Base-by-base conservation (phyloP, 805 yeast species). In the Dipodascus albidus region DNA sequence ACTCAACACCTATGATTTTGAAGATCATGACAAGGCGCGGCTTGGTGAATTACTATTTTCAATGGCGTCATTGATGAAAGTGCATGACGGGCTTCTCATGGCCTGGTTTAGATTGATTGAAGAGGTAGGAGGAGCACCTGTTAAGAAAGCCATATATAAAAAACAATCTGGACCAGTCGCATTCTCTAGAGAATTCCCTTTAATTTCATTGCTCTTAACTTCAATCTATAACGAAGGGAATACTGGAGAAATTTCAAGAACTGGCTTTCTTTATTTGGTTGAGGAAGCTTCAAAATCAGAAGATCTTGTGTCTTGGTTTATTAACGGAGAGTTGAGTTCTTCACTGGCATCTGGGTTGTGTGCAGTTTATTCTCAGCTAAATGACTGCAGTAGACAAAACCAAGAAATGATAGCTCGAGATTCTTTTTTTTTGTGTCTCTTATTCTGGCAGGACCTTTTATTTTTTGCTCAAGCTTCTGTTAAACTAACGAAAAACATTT, bases 281-380 rank as follows among this genome's bases (percentile, higher is more conserved):
- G 65, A 62, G 33, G 52, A 54, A 3, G 58, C 62, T 1, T 53
- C 59, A 3, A 50, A 53, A 2, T 56, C 56, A 3, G 53, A 58
- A 11, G 51, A 52, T 22, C 53, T 64, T 6, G 65, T 58, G 44
- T 31, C 48, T 6, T 64, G 67, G 68, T 53, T 62, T 11, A 17
- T 62, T 9, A 50, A 53, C 3, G 57, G 65, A 33, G 66, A 64
- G 51, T 57, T 63, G 44, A 59, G 62, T 14, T 60, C 66, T 3
- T 54, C 65, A 23, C 53, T 65, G 53, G 65, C 64, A 1, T 64
- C 67, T 4, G 65, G 67, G 2, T 53, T 65, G n/a, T 64, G 66
- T 2, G 68, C 68, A 2, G 48, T 64, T 19, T 60, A 59, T 41
- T 38, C 44, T n/a, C 44, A 58, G 60, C 24, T 63, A 60, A 35